phyloP scores from a whole-genome alignment of 495 filamentous ascomycete species.

The Trypethelium eluteriae region DNA sequence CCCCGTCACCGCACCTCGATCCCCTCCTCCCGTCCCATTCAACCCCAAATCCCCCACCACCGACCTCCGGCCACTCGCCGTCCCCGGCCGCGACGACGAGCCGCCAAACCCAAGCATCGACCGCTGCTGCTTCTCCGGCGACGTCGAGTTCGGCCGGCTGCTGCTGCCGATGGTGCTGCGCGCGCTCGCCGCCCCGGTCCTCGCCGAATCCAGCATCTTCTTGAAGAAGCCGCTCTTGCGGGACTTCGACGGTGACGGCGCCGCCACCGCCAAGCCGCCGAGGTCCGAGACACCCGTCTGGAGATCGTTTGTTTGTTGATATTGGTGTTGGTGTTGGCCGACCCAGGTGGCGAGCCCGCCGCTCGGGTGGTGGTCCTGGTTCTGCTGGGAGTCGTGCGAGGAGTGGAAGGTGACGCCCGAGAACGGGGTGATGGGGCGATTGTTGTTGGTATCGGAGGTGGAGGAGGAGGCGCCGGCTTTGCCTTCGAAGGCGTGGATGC shows the following conservation, averaged over 20 bases:
- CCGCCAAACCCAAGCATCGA: slow-evolving; percentile 3
- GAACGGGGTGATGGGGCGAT: slow-evolving; percentile 61
- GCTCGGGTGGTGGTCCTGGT: no score
- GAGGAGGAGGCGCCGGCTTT: not conserved
- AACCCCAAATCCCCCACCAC: slow-evolving; percentile 35
- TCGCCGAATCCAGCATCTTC: slow-evolving; percentile 89
- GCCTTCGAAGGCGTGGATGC: slow-evolving; percentile 30
- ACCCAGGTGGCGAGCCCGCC: no score
- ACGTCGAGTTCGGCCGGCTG: slow-evolving; percentile 34
- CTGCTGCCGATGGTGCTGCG: slow-evolving; percentile 73
- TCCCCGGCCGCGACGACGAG: slow-evolving; percentile 24
- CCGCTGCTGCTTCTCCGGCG: slow-evolving; percentile 39
- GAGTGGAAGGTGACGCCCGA: slow-evolving; percentile 77
- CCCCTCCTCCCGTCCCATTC: slow-evolving; percentile 49
- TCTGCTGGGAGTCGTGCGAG: slow-evolving; percentile 57
- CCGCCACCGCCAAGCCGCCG: slow-evolving; percentile 58
- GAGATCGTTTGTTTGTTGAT: slow-evolving; percentile 18
- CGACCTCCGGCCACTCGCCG: slow-evolving; percentile 25
- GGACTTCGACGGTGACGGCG: slow-evolving; percentile 47
- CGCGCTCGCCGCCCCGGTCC: slow-evolving; percentile 83
- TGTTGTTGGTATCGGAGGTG: no score
- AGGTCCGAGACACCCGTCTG: slow-evolving; percentile 50
- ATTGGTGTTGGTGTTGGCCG: no score
- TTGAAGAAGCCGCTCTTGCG: slow-evolving; percentile 86
- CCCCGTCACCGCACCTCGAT: not conserved